A percentile compares a stretch with the other conserved stretches of the same genome.
These are phyloP conservation scores for Amanita fuliginea DNA, from an alignment of 768 basidiomycete genomes.

Conservation along the genomic window DNA sequence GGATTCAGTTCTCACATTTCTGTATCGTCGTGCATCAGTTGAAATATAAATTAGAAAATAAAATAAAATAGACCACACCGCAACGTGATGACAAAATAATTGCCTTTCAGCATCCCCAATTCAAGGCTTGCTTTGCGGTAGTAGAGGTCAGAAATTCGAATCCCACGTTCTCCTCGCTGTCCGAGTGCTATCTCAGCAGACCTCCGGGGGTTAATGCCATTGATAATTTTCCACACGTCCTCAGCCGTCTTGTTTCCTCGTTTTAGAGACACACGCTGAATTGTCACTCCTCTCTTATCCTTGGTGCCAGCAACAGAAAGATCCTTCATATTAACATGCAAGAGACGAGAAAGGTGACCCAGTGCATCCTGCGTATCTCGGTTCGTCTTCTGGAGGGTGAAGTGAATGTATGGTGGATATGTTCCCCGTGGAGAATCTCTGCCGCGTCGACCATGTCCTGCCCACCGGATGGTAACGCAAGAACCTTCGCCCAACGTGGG, in stretches of 20 bases:
- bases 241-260: constrained; percentile 70
- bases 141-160: constrained; percentile 79
- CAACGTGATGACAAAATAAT: constrained; percentile 89
- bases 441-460: constrained; percentile 36
- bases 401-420: constrained; percentile 86
- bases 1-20: constrained; percentile 78
- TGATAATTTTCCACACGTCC: constrained; percentile 76
- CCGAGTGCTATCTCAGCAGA: constrained; percentile 45
- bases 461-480: constrained; percentile 74
- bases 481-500: constrained; percentile 49
- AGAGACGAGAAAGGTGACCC: constrained; percentile 59
- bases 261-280: constrained; percentile 79
- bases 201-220: constrained; percentile 50
- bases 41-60: background rate
- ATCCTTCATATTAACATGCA: constrained; percentile 74
- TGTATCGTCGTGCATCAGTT: constrained; percentile 18
- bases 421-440: constrained; percentile 43
- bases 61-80: constrained; percentile 37
- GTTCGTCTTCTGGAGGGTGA: constrained; percentile 95
- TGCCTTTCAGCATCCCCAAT: constrained; percentile 94
- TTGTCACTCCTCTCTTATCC: constrained; percentile 95
- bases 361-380: constrained; percentile 96
- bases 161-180: constrained; percentile 79
- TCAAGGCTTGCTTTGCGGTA: constrained; percentile 80
- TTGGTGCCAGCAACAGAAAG: constrained; percentile 92